phyloP scores from a whole-genome alignment of 768 basidiomycete genomes.

The Trametes coccinea region DNA sequence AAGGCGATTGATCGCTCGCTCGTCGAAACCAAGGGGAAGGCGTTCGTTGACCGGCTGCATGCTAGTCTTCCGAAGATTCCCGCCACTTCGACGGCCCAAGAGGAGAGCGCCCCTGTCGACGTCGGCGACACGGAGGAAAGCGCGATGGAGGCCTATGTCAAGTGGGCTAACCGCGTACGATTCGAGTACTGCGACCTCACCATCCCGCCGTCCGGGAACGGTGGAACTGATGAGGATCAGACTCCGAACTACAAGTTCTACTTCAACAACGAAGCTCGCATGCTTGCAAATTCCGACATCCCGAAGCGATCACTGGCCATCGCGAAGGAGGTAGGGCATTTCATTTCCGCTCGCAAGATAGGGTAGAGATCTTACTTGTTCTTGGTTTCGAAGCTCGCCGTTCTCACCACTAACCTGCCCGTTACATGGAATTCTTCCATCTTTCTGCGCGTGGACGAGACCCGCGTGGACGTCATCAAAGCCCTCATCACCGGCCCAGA shows the following conservation, averaged over 20 bases:
- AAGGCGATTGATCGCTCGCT: constrained; percentile 86
- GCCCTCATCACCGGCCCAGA: constrained; percentile 91
- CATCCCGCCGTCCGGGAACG: constrained; percentile 36
- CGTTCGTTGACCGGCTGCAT: constrained; percentile 79
- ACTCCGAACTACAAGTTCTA: constrained; percentile 79
- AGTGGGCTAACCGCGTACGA: constrained; percentile 80
- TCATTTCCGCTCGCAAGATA: neutral
- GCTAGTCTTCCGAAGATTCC: constrained; percentile 74
- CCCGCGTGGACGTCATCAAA: constrained; percentile 88
- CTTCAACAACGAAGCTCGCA: constrained; percentile 80
- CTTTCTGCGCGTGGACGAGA: constrained; percentile 91
- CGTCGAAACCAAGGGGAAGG: constrained; percentile 85
- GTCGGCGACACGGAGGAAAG: constrained; percentile 66
- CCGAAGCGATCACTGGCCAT: constrained; percentile 92
- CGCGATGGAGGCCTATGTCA: constrained; percentile 67
- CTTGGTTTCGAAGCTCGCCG: constrained; percentile 68
- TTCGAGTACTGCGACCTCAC: constrained; percentile 94
- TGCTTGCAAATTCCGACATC: constrained; percentile 82
- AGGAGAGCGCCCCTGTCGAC: constrained; percentile 42
- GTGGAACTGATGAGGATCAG: constrained; percentile 44
- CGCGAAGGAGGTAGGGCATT: constrained; percentile 75
- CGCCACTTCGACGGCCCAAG: constrained; percentile 16
- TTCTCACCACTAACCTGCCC: constrained; percentile 92
- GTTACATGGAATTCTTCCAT: constrained; percentile 94
- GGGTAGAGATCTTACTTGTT: no score